Conservation (phyloP, 352 stramenopile species). For the Phytophthora agathidicida region DNA sequence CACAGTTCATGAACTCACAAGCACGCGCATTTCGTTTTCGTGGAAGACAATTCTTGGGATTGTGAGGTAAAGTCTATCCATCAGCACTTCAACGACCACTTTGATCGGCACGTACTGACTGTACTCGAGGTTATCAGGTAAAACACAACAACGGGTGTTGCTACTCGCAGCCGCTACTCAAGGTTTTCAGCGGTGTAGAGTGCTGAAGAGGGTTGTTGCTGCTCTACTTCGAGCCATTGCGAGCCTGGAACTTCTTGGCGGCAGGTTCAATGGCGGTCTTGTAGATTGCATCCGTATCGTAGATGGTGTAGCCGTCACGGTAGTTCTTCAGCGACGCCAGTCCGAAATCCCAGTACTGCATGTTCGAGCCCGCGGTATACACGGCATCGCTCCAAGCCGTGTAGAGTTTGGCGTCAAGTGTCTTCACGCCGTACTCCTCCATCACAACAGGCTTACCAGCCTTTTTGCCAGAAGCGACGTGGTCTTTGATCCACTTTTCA, state of each 20-base stretch:
- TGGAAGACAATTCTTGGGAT: too few species aligned
- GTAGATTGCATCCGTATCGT: constrained; percentile 26
- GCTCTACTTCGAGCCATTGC: too few species aligned
- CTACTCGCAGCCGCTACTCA: too few species aligned
- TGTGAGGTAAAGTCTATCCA: too few species aligned
- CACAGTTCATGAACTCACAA: constrained; percentile 2
- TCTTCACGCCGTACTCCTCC: constrained; percentile 39
- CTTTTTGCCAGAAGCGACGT: constrained; percentile 29
- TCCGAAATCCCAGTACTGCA: constrained; percentile 50
- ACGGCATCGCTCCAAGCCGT: constrained; percentile 33
- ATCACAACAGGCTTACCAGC: constrained; percentile 35
- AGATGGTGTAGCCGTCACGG: constrained; percentile 30
- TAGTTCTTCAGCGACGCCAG: constrained; percentile 27
- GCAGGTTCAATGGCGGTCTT: constrained; percentile 16
- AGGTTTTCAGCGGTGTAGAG: too few species aligned
- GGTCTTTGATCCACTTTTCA: constrained; percentile 38
- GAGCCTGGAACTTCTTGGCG: constrained; percentile 29
- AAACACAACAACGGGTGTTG: too few species aligned
- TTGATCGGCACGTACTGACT: too few species aligned
- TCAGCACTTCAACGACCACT: too few species aligned
- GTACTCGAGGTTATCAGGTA: too few species aligned
- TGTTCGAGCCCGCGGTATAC: constrained; percentile 32
- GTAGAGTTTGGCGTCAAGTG: constrained; percentile 29
- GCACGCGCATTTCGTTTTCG: too few species aligned
- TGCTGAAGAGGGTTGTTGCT: too few species aligned